Base-by-base conservation (phyloP, 768 basidiomycete genomes). In the Suillus sp. region DNA sequence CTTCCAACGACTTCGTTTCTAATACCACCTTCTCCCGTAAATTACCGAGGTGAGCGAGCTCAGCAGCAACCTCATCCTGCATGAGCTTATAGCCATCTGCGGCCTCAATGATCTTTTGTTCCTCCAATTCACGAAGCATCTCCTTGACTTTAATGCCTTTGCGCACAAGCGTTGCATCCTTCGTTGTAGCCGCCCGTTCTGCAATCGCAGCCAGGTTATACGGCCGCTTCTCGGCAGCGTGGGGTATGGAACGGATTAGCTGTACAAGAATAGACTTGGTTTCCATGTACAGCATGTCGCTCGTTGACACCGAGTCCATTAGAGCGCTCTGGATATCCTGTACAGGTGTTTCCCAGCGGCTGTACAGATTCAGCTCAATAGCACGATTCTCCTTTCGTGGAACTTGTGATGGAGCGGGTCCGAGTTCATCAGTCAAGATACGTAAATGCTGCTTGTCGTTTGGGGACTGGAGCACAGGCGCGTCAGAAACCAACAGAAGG, bases 111-210 rank as follows among this genome's bases (percentile, higher is more conserved):
- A 98, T 84, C 71, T 91, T 90, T 58, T 88, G 83, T 72, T 96
- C 92, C 75, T 98, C 96, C 53, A 99, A 81, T 76, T 99, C 97
- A 59, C 96, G 87, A 37, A 99, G 81, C 92, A 99, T 96, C 81
- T 98, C 96, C 82, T 99, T 98, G 71, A 99, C 96, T 74, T 99
- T 99, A 86, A 99, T 97, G 38, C 97, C 97, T 72, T 91, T 95
- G 45, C 96, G 87, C 35, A 99, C 97, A 34, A 99, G 87, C 30
- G 90, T 91, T 35, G 94, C 93, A 72, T 99, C 97, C 77, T 98
- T 99, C 56, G 96, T 95, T 27, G 97, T 98, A 20, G 97, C 97
- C 6, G 97, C 96, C 27, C 90, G 84, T 76, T 99, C 97, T 11
- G 96, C 96, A 64, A 99, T 90, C 7, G 83, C 87, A 32, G 88